Conservation (phyloP, 2,329 filamentous ascomycete species). For the Alternaria incomplexa region DNA sequence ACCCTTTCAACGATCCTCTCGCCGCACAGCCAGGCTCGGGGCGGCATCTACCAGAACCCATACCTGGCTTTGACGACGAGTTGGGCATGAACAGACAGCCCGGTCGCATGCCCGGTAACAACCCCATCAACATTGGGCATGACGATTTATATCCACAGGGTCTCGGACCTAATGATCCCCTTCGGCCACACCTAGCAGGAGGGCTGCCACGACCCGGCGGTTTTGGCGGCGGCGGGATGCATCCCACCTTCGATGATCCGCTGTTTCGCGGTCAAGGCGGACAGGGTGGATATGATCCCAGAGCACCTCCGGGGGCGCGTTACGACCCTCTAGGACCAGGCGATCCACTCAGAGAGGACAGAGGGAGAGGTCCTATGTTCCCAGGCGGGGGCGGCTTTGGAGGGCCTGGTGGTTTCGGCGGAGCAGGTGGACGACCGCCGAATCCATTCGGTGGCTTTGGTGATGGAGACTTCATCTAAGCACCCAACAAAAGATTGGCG, state of each 20-base stretch:
- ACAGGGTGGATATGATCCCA: slow-evolving; percentile 65
- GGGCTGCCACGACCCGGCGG: slow-evolving; percentile 62
- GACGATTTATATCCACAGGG: slow-evolving; percentile 88
- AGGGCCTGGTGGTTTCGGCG: slow-evolving; percentile 44
- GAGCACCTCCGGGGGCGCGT: slow-evolving; percentile 83
- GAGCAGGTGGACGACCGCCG: slow-evolving; percentile 57
- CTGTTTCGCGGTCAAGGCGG: slow-evolving; percentile 71
- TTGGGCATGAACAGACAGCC: slow-evolving; percentile 78
- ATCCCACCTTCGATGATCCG: slow-evolving; percentile 92
- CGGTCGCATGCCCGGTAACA: slow-evolving; percentile 55
- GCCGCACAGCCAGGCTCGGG: slow-evolving; percentile 61
- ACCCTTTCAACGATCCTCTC: slow-evolving; percentile 73
- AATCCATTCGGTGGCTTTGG: slow-evolving; percentile 68
- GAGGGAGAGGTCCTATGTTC: slow-evolving; percentile 37
- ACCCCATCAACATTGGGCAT: slow-evolving; percentile 76
- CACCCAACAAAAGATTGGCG: background rate
- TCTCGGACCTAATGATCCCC: slow-evolving; percentile 82
- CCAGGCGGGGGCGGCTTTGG: slow-evolving; percentile 55
- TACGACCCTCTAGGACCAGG: slow-evolving; percentile 79
- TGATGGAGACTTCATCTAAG: slow-evolving; percentile 62
- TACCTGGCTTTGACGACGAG: slow-evolving; percentile 93
- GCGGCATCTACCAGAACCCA: slow-evolving; percentile 75
- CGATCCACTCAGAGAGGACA: slow-evolving; percentile 51
- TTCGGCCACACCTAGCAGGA: slow-evolving; percentile 70
- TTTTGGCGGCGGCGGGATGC: slow-evolving; percentile 83